Evolutionary conservation across 2,329 filamentous ascomycete species (phyloP).

Genomic region (Passalora sequoiae): DNA sequence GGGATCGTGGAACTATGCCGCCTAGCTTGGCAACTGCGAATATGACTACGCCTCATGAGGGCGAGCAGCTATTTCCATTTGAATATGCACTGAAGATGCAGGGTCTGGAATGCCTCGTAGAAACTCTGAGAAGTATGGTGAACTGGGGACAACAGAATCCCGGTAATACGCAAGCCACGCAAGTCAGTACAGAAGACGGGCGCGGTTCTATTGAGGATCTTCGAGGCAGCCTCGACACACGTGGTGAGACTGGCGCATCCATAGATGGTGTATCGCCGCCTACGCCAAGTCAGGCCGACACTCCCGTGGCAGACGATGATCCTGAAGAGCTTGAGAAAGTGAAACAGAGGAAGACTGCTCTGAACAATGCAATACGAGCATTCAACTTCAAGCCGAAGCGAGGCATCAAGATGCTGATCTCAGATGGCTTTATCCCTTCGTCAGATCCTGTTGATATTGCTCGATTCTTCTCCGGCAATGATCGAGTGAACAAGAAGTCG

Average conservation of each 20-base stretch:
- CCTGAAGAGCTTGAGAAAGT: constrained; percentile 90
- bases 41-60: constrained; percentile 49
- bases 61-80: constrained; percentile 68
- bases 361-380: constrained; percentile 79
- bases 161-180: constrained; percentile 43
- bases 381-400: constrained; percentile 99
- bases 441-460: constrained; percentile 78
- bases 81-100: constrained; percentile 91
- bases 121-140: constrained; percentile 81
- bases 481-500: constrained; percentile 82
- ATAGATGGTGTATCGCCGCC: constrained; percentile 25
- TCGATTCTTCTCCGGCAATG: constrained; percentile 71
- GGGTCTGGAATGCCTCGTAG: constrained; percentile 80
- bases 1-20: constrained; percentile 76
- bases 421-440: constrained; percentile 81
- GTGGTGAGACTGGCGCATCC: constrained; percentile 42
- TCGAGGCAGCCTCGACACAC: constrained; percentile 72
- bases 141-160: constrained; percentile 79
- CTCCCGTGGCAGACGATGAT: constrained; percentile 67
- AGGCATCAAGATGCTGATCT: constrained; percentile 76
- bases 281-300: constrained; percentile 44
- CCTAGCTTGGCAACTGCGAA: constrained; percentile 78
- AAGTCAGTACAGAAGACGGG: constrained; percentile 39
- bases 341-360: constrained; percentile 86
- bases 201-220: constrained; percentile 55